Conservation (phyloP, 768 basidiomycete species). For the Jaapia argillacea region DNA sequence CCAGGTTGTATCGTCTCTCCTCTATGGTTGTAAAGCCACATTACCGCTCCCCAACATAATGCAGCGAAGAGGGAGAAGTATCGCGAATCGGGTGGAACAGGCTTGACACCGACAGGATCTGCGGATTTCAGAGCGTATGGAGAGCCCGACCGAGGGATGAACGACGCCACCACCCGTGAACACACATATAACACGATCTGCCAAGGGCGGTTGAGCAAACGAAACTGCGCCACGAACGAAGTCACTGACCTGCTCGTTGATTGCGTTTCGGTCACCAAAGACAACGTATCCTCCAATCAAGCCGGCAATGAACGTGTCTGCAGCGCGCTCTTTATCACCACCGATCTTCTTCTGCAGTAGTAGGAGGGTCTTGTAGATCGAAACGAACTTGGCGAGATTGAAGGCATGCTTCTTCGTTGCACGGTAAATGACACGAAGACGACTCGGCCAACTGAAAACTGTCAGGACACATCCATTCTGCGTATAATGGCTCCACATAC, state of each 20-base stretch:
- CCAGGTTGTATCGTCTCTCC: constrained; percentile 92
- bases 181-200: constrained; percentile 96
- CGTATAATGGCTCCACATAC: constrained; percentile 37
- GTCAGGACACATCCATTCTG: constrained; percentile 3
- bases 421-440: constrained; percentile 57
- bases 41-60: constrained; percentile 88
- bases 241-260: constrained; percentile 81
- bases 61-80: constrained; percentile 87
- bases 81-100: constrained; percentile 74
- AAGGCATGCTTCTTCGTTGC: constrained; percentile 87
- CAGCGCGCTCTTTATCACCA: constrained; percentile 68
- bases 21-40: constrained; percentile 88
- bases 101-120: constrained; percentile 37
- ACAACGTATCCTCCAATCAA: constrained; percentile 85
- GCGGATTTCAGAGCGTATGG: constrained; percentile 39
- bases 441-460: constrained; percentile 54
- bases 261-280: constrained; percentile 77
- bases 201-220: not conserved
- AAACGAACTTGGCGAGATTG: constrained; percentile 90
- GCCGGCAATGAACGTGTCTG: constrained; percentile 90
- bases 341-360: constrained; percentile 76
- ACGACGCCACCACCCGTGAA: constrained; percentile 84
- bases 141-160: constrained; percentile 69
- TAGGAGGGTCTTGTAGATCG: constrained; percentile 82
- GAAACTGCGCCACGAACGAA: not conserved